These are phyloP conservation scores for Exophiala aquamarina DNA, from an alignment of 2,329 filamentous ascomycete genomes.

Conservation along the genomic window DNA sequence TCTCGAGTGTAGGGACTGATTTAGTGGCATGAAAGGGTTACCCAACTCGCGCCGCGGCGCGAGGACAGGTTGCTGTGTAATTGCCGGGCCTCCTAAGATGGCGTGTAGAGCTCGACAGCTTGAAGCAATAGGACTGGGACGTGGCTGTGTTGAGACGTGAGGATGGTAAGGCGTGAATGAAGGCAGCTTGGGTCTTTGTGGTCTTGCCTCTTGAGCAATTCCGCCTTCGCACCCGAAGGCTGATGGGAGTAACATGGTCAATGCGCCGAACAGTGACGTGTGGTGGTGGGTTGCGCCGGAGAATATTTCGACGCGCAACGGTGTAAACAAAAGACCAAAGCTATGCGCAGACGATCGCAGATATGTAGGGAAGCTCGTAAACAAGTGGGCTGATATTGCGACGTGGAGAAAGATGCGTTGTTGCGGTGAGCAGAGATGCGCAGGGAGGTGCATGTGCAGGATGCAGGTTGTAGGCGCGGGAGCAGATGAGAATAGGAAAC, in stretches of 20 bases:
- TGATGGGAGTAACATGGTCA: constrained; percentile 44
- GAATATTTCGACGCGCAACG: constrained; percentile 4
- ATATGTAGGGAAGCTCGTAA: constrained; percentile 9
- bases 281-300: constrained; percentile 15
- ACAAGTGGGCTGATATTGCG: background rate
- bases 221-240: constrained; percentile 44
- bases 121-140: constrained; percentile 38
- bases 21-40: constrained; percentile 25
- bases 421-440: constrained; percentile 5
- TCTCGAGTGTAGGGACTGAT: constrained; percentile 20
- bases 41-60: constrained; percentile 32
- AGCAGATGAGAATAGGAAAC: background rate
- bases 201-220: constrained; percentile 31
- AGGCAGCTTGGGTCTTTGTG: constrained; percentile 22
- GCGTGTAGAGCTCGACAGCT: constrained; percentile 29
- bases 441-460: background rate
- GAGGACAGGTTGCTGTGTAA: constrained; percentile 30
- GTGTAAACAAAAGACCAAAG: background rate
- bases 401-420: constrained; percentile 1
- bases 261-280: constrained; percentile 13
- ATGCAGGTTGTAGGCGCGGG: background rate
- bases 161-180: constrained; percentile 40
- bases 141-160: constrained; percentile 35
- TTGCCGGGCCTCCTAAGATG: constrained; percentile 29
- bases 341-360: constrained; percentile 6